phyloP scores from a whole-genome alignment of 805 yeast genomes.

The Myxozyma sirexii region DNA sequence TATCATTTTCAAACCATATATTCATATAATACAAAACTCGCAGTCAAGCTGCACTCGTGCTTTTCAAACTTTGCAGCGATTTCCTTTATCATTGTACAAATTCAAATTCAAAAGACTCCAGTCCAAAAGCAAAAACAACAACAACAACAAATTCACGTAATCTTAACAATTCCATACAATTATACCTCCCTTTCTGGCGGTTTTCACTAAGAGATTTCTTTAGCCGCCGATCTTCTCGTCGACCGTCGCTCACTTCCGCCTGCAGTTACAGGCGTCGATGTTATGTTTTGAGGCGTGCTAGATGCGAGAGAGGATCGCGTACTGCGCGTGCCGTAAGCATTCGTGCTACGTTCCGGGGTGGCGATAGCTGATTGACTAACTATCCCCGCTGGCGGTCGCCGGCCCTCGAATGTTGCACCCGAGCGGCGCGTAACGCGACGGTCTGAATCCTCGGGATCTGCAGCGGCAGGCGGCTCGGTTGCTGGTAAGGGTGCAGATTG shows the following conservation, averaged over 20 bases:
- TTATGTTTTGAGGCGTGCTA: neutral
- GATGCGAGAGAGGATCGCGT: neutral
- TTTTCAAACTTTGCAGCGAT: too few species aligned
- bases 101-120: too few species aligned
- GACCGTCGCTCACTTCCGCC: neutral
- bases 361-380: too few species aligned
- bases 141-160: neutral
- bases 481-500: neutral
- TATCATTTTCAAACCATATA: too few species aligned
- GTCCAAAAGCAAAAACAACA: neutral
- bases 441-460: neutral
- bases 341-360: conserved; percentile 4
- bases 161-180: neutral
- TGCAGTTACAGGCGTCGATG: neutral
- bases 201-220: neutral
- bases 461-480: neutral
- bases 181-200: too few species aligned
- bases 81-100: too few species aligned
- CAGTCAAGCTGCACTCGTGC: too few species aligned
- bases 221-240: conserved; percentile 2
- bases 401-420: neutral
- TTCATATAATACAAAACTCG: too few species aligned
- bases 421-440: conserved; percentile 15
- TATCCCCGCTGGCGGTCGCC: neutral
- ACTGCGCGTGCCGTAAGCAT: conserved; percentile 5